Percentiles rank a stretch among this genome's conserved stretches.
Conservation (phyloP, 2,329 filamentous ascomycete species). For the Rhinocladiella similis region DNA sequence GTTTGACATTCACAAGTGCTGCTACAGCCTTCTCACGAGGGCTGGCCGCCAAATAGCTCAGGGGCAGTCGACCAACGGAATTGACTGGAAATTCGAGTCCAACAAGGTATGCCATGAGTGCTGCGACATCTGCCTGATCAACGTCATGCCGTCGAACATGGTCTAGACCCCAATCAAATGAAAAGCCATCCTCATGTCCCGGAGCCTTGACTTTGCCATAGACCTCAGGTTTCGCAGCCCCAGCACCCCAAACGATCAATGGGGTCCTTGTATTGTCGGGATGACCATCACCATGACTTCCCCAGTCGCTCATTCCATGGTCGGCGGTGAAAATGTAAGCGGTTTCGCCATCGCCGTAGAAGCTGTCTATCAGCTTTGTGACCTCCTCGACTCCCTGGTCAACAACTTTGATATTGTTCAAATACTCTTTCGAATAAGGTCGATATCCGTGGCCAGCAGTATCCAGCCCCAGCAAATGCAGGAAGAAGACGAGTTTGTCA, state of each 20-base stretch:
- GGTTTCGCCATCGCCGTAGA: conserved; percentile 83
- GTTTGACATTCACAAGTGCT: conserved; percentile 77
- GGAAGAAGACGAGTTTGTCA: conserved; percentile 90
- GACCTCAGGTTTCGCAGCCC: conserved; percentile 72
- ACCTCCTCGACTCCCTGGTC: conserved; percentile 87
- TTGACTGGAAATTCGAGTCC: conserved; percentile 92
- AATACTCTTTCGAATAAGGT: conserved; percentile 92
- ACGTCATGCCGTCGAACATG: conserved; percentile 86
- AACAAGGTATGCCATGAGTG: conserved; percentile 89
- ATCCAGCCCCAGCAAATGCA: conserved; percentile 89
- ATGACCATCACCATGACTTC: conserved; percentile 97
- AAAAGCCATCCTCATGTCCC: conserved; percentile 86
- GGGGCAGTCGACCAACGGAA: conserved; percentile 87
- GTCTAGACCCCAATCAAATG: conserved; percentile 82
- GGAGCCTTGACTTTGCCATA: conserved; percentile 59
- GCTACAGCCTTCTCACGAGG: conserved; percentile 79
- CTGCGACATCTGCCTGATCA: conserved; percentile 87
- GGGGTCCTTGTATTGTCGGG: conserved; percentile 96
- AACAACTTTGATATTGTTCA: conserved; percentile 91
- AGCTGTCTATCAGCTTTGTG: conserved; percentile 75
- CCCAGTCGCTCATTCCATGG: conserved; percentile 98
- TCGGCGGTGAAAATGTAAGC: conserved; percentile 97
- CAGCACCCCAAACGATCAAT: conserved; percentile 89
- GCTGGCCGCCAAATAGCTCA: conserved; percentile 74
- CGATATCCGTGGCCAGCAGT: conserved; percentile 83